Base-by-base conservation (phyloP, 2,329 filamentous ascomycete genomes). In the Thielaviopsis populi region DNA sequence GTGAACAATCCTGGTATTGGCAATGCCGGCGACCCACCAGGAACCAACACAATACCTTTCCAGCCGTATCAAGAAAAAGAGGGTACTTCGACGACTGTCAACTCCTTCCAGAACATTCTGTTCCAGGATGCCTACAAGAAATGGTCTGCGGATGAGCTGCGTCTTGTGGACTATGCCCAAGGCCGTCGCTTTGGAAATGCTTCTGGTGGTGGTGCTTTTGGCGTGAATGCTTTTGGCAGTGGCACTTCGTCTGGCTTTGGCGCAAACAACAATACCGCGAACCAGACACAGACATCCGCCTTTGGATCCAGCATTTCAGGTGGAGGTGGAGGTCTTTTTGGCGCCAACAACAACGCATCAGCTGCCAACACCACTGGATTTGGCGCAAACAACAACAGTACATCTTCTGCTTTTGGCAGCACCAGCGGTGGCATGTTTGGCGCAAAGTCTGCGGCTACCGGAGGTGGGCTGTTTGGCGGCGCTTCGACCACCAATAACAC, bases 111-210 rank as follows among this genome's bases (percentile, higher is more conserved):
- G 73, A 92, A 85, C 69, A 83, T 95, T 64, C 77, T 86, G 24
- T 91, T 92, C 73, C 86, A 88, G 75, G 84, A 86, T 27, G 82
- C 87, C 1, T 95, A 92, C 76, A 86, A 85, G 73, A 95, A 94
- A 72, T 97, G 87, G 78, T 96, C 92, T 10, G 83, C 89, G n/a
- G 94, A 89, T 70, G 87, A 94, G 73, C 75, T 94, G 63, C 81
- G 89, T 70, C 75, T 95, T 67, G 89, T 84, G 56, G 94, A 99
- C 74, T 99, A 99, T 73, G 83, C 86, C 66, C 88, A 91, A 73
- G 91, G 91, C 61, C 85, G 91, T 66, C 86, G 87, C 63, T 89
- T 83, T 72, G 94, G 91, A 41, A 95, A 92, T 74, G 81, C 82
- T 50, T 89, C 87, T 67, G 90, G 89, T 37, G 87, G 91, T 68